Conservation (phyloP, 495 filamentous ascomycete species). For the Physcia stellaris region DNA sequence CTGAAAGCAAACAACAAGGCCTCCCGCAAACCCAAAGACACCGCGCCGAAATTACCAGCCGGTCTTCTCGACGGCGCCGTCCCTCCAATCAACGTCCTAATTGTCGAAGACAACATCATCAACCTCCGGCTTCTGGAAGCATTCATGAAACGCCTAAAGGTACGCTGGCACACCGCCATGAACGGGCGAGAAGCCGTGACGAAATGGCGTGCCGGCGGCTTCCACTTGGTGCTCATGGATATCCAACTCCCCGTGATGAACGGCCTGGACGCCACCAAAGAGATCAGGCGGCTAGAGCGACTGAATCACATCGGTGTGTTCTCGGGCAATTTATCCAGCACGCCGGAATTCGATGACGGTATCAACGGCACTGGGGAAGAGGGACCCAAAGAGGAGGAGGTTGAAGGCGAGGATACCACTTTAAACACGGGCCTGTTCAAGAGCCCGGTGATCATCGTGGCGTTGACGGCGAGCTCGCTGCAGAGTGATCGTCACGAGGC, state of each 20-base stretch:
- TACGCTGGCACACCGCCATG: constrained; percentile 94
- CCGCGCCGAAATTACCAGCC: constrained; percentile 28
- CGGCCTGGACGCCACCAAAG: constrained; percentile 89
- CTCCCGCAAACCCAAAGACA: constrained; percentile 23
- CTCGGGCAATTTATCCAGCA: constrained; percentile 25
- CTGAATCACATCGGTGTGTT: constrained; percentile 87
- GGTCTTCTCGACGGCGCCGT: constrained; percentile 73
- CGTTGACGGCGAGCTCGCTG: constrained; percentile 81
- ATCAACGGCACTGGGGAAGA: constrained; percentile 17
- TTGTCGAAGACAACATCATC: constrained; percentile 98
- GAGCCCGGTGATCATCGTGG: constrained; percentile 93
- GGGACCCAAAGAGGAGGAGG: constrained; percentile 16
- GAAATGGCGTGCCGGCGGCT: constrained; percentile 91
- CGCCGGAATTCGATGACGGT: constrained; percentile 11
- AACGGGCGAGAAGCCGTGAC: constrained; percentile 85
- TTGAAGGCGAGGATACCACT: constrained; percentile 51
- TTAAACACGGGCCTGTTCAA: constrained; percentile 67
- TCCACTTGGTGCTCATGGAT: constrained; percentile 96
- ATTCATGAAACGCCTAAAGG: constrained; percentile 91
- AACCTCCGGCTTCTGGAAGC: constrained; percentile 86
- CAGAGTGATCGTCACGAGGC: constrained; percentile 94
- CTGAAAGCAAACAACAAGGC: constrained; percentile 8
- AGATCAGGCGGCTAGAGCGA: constrained; percentile 81
- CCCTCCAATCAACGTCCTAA: constrained; percentile 92
- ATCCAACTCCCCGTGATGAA: constrained; percentile 97